Evolutionary conservation across 805 yeast genomes (phyloP).

Genomic region (Candida mattraensis): DNA sequence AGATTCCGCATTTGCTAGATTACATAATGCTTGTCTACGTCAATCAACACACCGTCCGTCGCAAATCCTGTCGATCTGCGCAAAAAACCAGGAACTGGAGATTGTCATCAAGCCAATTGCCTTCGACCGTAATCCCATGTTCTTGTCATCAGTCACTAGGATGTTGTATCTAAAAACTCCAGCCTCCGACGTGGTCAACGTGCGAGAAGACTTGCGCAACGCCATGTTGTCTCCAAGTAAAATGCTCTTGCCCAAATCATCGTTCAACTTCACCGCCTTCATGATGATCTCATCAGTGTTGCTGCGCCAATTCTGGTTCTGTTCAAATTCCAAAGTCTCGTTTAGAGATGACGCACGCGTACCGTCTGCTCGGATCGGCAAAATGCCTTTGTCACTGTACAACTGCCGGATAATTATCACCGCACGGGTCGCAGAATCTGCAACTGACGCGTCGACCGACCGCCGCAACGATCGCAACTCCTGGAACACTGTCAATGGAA

Average conservation of each 20-base stretch:
- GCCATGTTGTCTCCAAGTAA: conserved; percentile 26
- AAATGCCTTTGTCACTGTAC: conserved; percentile 51
- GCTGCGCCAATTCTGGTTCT: conserved; percentile 69
- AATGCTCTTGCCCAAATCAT: conserved; percentile 31
- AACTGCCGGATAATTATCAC: conserved; percentile 72
- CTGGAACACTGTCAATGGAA: conserved; percentile 77
- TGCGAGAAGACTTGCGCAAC: conserved; percentile 27
- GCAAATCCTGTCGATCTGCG: conserved; percentile 46
- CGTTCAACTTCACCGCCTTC: conserved; percentile 43
- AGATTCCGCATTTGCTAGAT: neutral
- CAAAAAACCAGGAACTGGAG: conserved; percentile 62
- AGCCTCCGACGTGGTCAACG: conserved; percentile 37
- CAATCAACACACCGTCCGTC: conserved; percentile 55
- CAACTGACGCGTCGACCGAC: conserved; percentile 68
- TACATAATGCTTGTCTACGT: no score
- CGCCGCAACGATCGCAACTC: conserved; percentile 70
- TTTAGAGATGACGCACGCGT: conserved; percentile 64
- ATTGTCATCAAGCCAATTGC: conserved; percentile 53
- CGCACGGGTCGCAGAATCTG: conserved; percentile 80
- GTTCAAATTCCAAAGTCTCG: conserved; percentile 73
- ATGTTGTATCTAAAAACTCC: conserved; percentile 54
- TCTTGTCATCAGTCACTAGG: conserved; percentile 71
- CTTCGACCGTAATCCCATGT: conserved; percentile 66
- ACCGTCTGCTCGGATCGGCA: conserved; percentile 70
- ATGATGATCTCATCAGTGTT: conserved; percentile 69